These are phyloP conservation scores for Populus hybrid DNA, from an alignment of 441 rosid genomes.

Conservation along the genomic window DNA sequence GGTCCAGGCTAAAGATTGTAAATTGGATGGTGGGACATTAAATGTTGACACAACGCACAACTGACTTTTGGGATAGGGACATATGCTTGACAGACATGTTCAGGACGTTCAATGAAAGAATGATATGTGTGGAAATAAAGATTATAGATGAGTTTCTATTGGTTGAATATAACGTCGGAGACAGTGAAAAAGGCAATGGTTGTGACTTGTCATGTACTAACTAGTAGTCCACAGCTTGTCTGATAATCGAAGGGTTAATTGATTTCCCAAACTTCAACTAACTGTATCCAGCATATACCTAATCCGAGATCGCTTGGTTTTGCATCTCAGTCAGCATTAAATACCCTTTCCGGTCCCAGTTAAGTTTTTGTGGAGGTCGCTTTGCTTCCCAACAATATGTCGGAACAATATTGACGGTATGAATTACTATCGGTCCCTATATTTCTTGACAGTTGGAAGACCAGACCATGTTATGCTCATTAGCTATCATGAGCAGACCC, in stretches of 20 bases:
- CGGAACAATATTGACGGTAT: neutral
- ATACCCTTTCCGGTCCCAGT: neutral
- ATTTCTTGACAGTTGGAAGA: neutral
- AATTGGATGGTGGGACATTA: neutral
- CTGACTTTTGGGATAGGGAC: neutral
- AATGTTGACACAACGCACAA: neutral
- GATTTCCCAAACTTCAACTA: too few species aligned
- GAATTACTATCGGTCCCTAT: neutral
- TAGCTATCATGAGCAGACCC: neutral
- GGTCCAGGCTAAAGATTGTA: neutral
- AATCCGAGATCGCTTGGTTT: neutral
- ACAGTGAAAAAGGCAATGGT: too few species aligned
- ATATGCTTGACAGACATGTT: neutral
- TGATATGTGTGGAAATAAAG: too few species aligned
- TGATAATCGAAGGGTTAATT: too few species aligned
- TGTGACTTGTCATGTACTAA: too few species aligned
- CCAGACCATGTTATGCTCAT: neutral
- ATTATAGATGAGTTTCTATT: too few species aligned
- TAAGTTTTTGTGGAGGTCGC: neutral
- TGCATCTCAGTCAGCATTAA: neutral
- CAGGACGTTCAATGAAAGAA: too few species aligned
- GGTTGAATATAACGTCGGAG: too few species aligned
- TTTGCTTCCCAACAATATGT: neutral
- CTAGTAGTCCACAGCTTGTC: too few species aligned
- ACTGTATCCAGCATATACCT: too few species aligned